Conservation (phyloP, 2,329 filamentous ascomycete species). For the Diaporthe vaccinii region DNA sequence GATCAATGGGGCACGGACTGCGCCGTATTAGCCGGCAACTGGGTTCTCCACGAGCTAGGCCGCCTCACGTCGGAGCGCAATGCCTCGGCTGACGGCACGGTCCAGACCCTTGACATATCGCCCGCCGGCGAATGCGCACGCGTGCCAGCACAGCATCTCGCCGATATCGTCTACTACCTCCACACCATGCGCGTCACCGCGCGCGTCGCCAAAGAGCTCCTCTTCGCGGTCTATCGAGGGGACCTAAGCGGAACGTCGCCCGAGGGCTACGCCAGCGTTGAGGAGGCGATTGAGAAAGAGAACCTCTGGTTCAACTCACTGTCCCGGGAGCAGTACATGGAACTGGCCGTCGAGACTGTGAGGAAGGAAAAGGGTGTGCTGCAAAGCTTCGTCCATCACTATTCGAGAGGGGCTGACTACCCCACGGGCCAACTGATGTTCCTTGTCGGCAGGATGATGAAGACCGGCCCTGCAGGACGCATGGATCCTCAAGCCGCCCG, state of each 20-base stretch:
- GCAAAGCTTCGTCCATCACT: constrained; percentile 57
- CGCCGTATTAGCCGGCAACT: constrained; percentile 68
- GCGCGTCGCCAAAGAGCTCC: constrained; percentile 70
- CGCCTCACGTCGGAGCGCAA: constrained; percentile 70
- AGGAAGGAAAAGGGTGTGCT: constrained; percentile 61
- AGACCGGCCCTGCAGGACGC: constrained; percentile 64
- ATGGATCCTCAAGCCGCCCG: constrained; percentile 68
- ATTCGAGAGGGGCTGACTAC: constrained; percentile 52
- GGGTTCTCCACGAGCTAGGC: constrained; percentile 83
- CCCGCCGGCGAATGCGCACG: constrained; percentile 61
- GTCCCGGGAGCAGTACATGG: constrained; percentile 60
- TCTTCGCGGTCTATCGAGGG: constrained; percentile 65
- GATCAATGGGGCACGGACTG: constrained; percentile 48
- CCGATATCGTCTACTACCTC: constrained; percentile 65
- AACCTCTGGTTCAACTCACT: constrained; percentile 70
- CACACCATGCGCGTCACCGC: constrained; percentile 65
- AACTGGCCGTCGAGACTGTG: constrained; percentile 60
- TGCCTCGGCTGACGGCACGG: constrained; percentile 37
- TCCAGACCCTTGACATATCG: constrained; percentile 49
- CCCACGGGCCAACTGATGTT: constrained; percentile 73
- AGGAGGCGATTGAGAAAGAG: constrained; percentile 59
- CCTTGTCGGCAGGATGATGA: constrained; percentile 71
- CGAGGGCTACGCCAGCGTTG: constrained; percentile 54
- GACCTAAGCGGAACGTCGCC: constrained; percentile 50
- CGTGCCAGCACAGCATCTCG: constrained; percentile 61